A percentile compares a stretch with the other conserved stretches of the same genome.
These are phyloP conservation scores for Boletus sp. DNA, from an alignment of 768 basidiomycete genomes.

Conservation along the genomic window DNA sequence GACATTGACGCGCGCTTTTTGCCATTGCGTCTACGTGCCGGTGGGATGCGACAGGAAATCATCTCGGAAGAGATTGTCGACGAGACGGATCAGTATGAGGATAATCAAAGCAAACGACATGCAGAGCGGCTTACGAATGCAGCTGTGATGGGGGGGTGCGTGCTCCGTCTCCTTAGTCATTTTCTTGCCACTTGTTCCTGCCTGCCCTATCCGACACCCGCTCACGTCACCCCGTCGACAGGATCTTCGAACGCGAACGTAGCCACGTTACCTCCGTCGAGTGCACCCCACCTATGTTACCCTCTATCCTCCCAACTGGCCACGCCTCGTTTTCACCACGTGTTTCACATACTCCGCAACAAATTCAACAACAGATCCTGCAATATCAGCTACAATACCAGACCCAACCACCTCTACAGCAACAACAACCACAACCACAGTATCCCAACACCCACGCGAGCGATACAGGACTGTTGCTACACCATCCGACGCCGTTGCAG, in stretches of 20 bases:
- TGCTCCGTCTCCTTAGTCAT: background rate
- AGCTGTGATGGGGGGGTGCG: conserved; percentile 74
- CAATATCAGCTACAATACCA: conserved; percentile 16
- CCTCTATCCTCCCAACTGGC: conserved; percentile 9
- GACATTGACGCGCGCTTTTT: background rate
- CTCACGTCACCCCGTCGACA: conserved; percentile 11
- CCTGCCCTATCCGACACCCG: background rate
- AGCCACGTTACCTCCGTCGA: conserved; percentile 34
- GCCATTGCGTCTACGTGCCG: background rate
- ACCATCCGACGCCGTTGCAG: conserved; percentile 9
- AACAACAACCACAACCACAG: no score
- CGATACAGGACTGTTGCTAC: background rate
- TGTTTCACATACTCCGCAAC: conserved; percentile 15
- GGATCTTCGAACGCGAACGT: conserved; percentile 56
- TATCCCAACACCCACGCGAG: no score
- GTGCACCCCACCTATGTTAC: conserved; percentile 34
- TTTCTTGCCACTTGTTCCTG: background rate
- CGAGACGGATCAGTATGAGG: conserved; percentile 88
- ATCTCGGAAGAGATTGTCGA: conserved; percentile 95
- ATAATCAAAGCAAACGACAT: conserved; percentile 75
- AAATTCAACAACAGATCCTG: conserved; percentile 17
- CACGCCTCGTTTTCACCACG: conserved; percentile 5
- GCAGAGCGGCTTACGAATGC: conserved; percentile 72
- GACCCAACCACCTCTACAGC: background rate
- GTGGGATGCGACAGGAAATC: conserved; percentile 60